These are phyloP conservation scores for Hypoxylon sp. DNA, from an alignment of 2,329 filamentous ascomycete species.

Conservation along the genomic window DNA sequence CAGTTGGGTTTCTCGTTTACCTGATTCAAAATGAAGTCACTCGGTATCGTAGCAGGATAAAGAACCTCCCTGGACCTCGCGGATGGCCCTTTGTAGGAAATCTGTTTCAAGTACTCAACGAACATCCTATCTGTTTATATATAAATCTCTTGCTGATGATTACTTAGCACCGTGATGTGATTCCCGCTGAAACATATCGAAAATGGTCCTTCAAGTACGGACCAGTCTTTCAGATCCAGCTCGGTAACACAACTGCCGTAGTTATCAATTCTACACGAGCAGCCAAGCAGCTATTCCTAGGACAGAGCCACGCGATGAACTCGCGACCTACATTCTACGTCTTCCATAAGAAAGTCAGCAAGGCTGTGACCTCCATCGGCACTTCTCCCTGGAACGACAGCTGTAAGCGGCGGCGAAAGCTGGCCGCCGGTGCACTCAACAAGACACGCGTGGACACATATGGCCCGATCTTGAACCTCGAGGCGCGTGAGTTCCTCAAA, in stretches of 20 bases:
- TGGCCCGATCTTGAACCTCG: constrained; percentile 77
- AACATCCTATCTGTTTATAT: neutral
- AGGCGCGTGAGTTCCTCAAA: constrained; percentile 70
- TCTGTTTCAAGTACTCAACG: constrained; percentile 35
- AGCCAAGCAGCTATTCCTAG: constrained; percentile 75
- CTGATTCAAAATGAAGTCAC: constrained; percentile 39
- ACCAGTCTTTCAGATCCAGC: constrained; percentile 55
- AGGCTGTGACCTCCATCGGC: constrained; percentile 64
- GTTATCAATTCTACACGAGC: constrained; percentile 78
- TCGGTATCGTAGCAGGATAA: constrained; percentile 39
- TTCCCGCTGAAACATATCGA: constrained; percentile 35
- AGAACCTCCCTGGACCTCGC: constrained; percentile 38
- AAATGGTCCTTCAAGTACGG: constrained; percentile 47
- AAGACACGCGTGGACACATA: constrained; percentile 75
- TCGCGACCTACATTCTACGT: constrained; percentile 76
- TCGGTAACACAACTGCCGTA: constrained; percentile 69
- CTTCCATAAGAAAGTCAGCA: constrained; percentile 72
- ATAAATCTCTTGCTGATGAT: neutral
- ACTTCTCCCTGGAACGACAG: constrained; percentile 79
- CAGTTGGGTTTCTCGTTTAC: constrained; percentile 29
- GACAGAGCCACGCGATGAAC: constrained; percentile 75
- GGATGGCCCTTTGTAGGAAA: constrained; percentile 44
- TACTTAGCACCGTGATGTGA: constrained; percentile 26
- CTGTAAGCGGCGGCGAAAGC: constrained; percentile 76
- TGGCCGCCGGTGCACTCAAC: constrained; percentile 76